Conservation (phyloP, 192 early-diverging fungal genomes). For the Powellomyces hirtus region DNA sequence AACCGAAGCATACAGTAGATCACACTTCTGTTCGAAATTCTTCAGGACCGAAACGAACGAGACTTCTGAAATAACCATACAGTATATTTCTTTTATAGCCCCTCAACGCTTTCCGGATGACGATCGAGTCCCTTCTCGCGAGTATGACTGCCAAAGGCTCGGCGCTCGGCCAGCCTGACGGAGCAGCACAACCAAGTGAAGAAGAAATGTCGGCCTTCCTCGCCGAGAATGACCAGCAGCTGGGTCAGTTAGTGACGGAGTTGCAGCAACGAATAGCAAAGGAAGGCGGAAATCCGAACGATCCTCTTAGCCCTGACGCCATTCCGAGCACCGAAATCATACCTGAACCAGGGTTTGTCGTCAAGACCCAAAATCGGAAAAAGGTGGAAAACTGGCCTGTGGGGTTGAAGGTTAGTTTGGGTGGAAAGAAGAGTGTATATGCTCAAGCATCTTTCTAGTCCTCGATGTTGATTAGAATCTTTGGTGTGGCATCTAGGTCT, state of each 20-base stretch:
- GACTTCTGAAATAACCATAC: too few species aligned
- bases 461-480: conserved; percentile 28
- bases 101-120: too few species aligned
- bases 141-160: not conserved
- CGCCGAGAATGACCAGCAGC: conserved; percentile 13
- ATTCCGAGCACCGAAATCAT: conserved; percentile 27
- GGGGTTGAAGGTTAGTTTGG: conserved; percentile 32
- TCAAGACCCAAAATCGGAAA: conserved; percentile 42
- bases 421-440: conserved; percentile 36
- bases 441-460: conserved; percentile 4
- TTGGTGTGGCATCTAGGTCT: conserved; percentile 39
- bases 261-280: not conserved
- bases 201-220: not conserved
- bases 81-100: too few species aligned
- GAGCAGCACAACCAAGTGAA: not conserved
- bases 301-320: not conserved
- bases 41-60: too few species aligned
- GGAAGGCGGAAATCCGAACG: not conserved
- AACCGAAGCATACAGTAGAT: too few species aligned
- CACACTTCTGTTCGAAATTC: too few species aligned
- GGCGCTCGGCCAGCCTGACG: not conserved
- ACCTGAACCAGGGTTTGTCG: conserved; percentile 55
- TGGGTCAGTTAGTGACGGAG: conserved; percentile 3
- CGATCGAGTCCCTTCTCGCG: conserved; percentile 18
- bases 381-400: conserved; percentile 32